Evolutionary conservation across 1,284 basidiomycete genomes (phyloP), one percentile per base, ranked within the genome.

Genomic region (Rhizopogon hawkerae): DNA sequence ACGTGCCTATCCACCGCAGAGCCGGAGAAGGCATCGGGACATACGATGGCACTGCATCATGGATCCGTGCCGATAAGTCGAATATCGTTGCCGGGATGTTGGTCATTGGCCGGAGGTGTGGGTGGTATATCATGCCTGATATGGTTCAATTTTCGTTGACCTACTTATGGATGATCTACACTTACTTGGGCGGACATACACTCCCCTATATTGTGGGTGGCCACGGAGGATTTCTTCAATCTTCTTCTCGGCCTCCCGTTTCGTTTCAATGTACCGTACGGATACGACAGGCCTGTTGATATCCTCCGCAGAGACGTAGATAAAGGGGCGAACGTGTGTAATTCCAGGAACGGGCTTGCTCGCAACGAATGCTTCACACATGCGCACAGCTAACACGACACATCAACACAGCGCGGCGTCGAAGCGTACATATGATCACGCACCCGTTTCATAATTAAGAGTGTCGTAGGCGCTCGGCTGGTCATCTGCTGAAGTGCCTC

Each of bases 221-320:
- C 59, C 65, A 21, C 54, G 55, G 51, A 79, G 64, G 61, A 83
- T 71, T 26, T 67, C 58, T 47, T 70, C 70, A 48, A 98, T 88
- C 31, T 71, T 73, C 21, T 69, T 64, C 61, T 97, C 94, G 13
- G 95, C 92, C 61, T 94, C 82, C 16, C 92, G 81, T 70, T 98
- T 98, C 3, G 89, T 87, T 60, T 83, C 74, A 57, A 96, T 91
- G 69, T 98, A 98, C 36, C 87, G 72, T 0, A 79, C 72, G 21
- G 93, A 83, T 31, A 98, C 80, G 56, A 95, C 62, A 1, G 95
- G 95, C 23, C 90, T 78, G 69, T 85, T 92, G 38, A 94, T 81
- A 61, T 97, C 93, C 58, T 94, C 94, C 3, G 95, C 94, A 31
- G 95, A 98, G 54, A 98, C 76, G 69, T 89, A 98, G 38, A 97